Evolutionary conservation across 2,329 filamentous ascomycete genomes (phyloP).

Genomic region (Cadophora malorum): DNA sequence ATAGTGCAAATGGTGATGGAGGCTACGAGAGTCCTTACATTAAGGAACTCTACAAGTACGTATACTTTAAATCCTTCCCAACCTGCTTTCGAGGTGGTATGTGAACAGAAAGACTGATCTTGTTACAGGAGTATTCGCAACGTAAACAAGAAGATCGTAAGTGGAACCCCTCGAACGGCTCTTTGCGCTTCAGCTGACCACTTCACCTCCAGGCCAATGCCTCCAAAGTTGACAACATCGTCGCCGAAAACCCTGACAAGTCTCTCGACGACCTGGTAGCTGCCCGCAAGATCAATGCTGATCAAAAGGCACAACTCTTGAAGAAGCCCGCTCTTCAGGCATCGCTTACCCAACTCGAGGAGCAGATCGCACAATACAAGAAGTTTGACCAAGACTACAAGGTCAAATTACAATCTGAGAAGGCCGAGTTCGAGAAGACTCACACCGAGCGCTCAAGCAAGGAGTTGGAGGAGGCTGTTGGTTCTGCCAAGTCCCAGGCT

Average conservation of each 20-base stretch:
- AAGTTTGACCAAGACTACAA: conserved; percentile 78
- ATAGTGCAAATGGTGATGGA: conserved; percentile 55
- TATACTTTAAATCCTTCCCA: conserved; percentile 20
- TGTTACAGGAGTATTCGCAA: conserved; percentile 83
- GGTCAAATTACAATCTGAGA: conserved; percentile 61
- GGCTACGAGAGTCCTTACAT: conserved; percentile 77
- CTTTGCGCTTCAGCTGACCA: conserved; percentile 29
- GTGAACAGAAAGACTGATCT: conserved; percentile 25
- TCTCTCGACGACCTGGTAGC: conserved; percentile 76
- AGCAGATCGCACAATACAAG: conserved; percentile 76
- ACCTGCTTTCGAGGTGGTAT: too few species aligned
- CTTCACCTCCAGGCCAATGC: conserved; percentile 63
- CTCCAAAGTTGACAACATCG: conserved; percentile 73
- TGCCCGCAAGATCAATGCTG: conserved; percentile 76
- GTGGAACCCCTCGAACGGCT: conserved; percentile 45
- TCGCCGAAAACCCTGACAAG: conserved; percentile 73
- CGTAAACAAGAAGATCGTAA: conserved; percentile 91
- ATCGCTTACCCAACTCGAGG: conserved; percentile 73
- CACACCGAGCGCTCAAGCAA: conserved; percentile 56
- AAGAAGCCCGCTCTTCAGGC: conserved; percentile 78
- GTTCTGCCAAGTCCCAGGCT: conserved; percentile 56
- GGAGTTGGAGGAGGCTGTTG: conserved; percentile 55
- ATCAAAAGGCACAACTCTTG: conserved; percentile 77
- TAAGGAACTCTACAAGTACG: conserved; percentile 89
- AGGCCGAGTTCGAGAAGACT: conserved; percentile 65